phyloP scores from a whole-genome alignment of 2,329 filamentous ascomycete genomes.

The Aspergillus fumigatus region DNA sequence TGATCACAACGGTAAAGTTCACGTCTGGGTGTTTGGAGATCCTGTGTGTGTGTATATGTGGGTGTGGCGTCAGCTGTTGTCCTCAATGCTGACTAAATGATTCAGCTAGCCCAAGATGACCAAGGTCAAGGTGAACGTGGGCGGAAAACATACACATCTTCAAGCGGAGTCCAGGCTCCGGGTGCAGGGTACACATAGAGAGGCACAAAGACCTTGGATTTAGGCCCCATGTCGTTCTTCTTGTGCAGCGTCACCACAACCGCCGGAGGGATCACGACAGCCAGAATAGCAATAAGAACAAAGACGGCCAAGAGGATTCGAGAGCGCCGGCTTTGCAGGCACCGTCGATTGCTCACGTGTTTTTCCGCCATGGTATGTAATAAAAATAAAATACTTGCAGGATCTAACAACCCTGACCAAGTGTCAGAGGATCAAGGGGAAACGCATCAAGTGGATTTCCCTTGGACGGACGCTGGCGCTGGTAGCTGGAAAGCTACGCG shows the following conservation, averaged over 20 bases:
- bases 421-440: constrained; percentile 9
- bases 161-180: constrained; percentile 45
- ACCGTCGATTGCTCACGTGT: constrained; percentile 29
- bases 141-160: constrained; percentile 38
- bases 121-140: constrained; percentile 2
- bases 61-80: constrained; percentile 21
- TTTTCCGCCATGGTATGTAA: constrained; percentile 14
- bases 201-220: constrained; percentile 43
- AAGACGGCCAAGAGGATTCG: constrained; percentile 23
- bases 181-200: constrained; percentile 47
- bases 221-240: constrained; percentile 33
- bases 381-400: constrained; percentile 7
- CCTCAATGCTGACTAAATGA: no score
- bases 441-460: constrained; percentile 13
- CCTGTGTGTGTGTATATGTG: no score
- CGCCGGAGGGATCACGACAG: constrained; percentile 28
- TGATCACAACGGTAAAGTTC: constrained; percentile 50
- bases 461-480: constrained; percentile 6
- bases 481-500: constrained; percentile 14
- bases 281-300: constrained; percentile 27
- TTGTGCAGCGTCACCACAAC: constrained; percentile 31
- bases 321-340: constrained; percentile 26
- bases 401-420: constrained; percentile 5
- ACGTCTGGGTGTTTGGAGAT: constrained; percentile 36
- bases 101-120: no score